Evolutionary conservation across 148 eudicot genomes (phyloP), one percentile per base, ranked within the genome.

Genomic region (Limonium bicolor): DNA sequence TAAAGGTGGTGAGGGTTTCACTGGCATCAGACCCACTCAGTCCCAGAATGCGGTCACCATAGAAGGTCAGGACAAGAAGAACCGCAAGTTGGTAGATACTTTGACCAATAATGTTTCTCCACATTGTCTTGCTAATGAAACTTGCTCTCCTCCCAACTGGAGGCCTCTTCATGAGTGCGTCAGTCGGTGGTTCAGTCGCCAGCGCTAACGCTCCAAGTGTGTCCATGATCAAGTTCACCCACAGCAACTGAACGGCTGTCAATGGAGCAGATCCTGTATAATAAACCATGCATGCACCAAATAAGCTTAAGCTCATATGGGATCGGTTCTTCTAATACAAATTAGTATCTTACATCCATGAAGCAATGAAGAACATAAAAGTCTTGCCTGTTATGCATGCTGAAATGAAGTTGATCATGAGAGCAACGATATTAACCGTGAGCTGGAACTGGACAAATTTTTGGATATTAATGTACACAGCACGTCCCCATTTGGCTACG

Each of bases 171-270:
- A 82, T 79, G 41, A 88, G 78, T 26, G 66, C 86, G 0, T 79
- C 94, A 50, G 54, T 66, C 21, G 96, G 94, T 36, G 94, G 90
- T 63, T 88, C 94, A 7, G 90, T 88, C 15, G 94, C 96, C 57
- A 88, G 59, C 26, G 96, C 96, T 47, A 88, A 50, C 39, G 94
- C 96, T 32, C 96, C 96, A 45, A 88, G 63, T 6, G 94, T 88
- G 69, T 82, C 96, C 94, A 82, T 88, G 15, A 83, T 88, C 74
- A 88, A 65, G 77, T 86, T 86, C 39, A 86, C 96, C 96, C 96
- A 86, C 27, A 86, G 72, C 60, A 86, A 49, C 58, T 86, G 96
- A 53, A 86, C 96, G 32, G 88, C 88, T 1, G 96, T 82, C 53
- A 86, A 71, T n/a, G 96, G 96, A 61, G 96, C 94, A 54, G 90